Percentiles rank a stretch among this genome's conserved stretches.
These are phyloP conservation scores for Uronychia binucleata DNA, from an alignment of 73 alveolate species.

Conservation along the genomic window DNA sequence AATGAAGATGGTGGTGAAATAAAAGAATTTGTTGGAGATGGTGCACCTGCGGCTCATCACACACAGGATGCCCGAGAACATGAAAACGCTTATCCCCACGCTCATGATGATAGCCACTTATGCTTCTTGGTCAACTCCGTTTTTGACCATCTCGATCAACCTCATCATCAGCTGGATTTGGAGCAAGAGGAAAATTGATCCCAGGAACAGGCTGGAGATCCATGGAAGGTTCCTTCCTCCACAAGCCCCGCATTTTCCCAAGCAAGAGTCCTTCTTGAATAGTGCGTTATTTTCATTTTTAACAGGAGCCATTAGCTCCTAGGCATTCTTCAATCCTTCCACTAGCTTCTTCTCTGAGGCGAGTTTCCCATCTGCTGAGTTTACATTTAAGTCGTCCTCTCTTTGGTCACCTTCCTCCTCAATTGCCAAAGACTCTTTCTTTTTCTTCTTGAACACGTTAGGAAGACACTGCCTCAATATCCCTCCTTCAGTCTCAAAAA, in stretches of 20 bases:
- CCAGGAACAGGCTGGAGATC: background rate
- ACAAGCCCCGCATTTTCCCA: background rate
- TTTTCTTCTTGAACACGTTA: background rate
- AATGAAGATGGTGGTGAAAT: background rate
- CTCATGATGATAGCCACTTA: background rate
- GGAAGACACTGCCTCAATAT: background rate
- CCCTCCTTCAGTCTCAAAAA: background rate
- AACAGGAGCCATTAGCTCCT: background rate
- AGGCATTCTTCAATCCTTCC: background rate
- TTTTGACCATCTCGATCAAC: background rate
- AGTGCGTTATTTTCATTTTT: background rate
- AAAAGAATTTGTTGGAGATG: background rate
- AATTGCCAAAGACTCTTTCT: background rate
- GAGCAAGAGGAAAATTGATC: background rate
- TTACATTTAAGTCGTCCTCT: background rate
- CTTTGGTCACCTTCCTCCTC: background rate
- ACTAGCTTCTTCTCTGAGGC: background rate
- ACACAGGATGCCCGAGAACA: background rate
- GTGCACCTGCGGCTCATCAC: background rate
- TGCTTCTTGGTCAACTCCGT: background rate
- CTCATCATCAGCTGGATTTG: background rate
- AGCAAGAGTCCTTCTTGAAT: background rate
- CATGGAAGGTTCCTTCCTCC: background rate
- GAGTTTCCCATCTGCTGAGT: background rate
- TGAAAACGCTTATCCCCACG: background rate